These are phyloP conservation scores for Metrosideros polymorpha DNA, from an alignment of 441 rosid genomes.

Conservation along the genomic window DNA sequence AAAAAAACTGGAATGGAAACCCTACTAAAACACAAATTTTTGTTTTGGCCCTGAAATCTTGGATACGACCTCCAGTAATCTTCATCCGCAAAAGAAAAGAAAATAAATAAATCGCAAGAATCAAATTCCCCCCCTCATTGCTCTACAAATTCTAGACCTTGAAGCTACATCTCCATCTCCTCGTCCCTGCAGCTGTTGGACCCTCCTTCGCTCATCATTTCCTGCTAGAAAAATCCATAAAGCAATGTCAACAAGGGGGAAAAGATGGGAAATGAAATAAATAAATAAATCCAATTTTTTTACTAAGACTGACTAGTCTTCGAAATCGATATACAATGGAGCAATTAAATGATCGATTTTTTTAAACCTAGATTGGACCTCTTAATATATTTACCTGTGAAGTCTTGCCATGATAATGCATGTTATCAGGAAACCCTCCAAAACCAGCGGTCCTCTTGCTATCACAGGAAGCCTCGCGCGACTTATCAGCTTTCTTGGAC, in stretches of 20 bases:
- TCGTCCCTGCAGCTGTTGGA: constrained; percentile 39
- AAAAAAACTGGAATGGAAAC: background rate
- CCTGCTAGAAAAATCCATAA: constrained; percentile 27
- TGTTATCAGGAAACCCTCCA: constrained; percentile 31
- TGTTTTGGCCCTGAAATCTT: background rate
- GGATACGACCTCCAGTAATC: background rate
- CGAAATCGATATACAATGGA: no score
- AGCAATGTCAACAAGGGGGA: background rate
- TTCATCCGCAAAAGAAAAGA: background rate
- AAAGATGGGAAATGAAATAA: background rate
- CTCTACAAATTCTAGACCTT: background rate
- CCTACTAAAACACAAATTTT: background rate
- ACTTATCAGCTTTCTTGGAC: constrained; percentile 43
- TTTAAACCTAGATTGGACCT: background rate
- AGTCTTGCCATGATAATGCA: constrained; percentile 21
- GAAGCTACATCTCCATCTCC: constrained; percentile 44
- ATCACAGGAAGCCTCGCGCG: constrained; percentile 2
- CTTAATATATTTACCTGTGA: constrained; percentile 30
- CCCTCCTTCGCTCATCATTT: constrained; percentile 38
- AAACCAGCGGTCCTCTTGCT: constrained; percentile 21
- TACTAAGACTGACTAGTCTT: no score
- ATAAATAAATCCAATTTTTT: background rate
- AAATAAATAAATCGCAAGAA: background rate
- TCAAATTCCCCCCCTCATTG: background rate
- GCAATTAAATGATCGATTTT: no score